Evolutionary conservation across 2,329 filamentous ascomycete genomes (phyloP), one percentile per base, ranked within the genome.

Genomic region (Phyllosticta citriasiana): DNA sequence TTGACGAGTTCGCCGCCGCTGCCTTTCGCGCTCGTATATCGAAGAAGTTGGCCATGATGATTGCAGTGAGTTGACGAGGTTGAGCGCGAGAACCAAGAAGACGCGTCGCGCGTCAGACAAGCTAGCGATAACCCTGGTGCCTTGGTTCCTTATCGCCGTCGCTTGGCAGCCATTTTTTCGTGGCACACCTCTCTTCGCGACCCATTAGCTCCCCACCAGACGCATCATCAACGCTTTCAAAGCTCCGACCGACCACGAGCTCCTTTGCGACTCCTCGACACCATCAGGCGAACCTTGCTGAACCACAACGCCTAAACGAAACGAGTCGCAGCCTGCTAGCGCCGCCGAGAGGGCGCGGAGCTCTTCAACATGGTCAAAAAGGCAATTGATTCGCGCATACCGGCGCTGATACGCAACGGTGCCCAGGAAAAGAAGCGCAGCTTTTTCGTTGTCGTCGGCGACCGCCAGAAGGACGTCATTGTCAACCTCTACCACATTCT

Each of bases 391-490:
- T 70, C 72, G 51, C 73, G 73, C 26, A 74, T 75, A 65, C 73
- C 72, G 61, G 73, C 73, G 58, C 64, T 75, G 66, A 75, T 75
- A 55, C 72, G 73, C 19, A 75, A 75, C 65, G 72, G 73, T 50
- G 73, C 71, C 35, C 73, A 74, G 75, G 91, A 97, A 75, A 97
- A 96, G 84, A 97, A 97, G 80, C 85, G 94, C 75, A 96, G 89
- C 78, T 97, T 99, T 80, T 95, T 99, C 76, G 90, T 99, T 62
- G 87, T 99, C 25, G 93, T 99, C 54, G 94, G 94, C 71, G 91
- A 99, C 75, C 85, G 86, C 62, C 86, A 91, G 67, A 99, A 99
- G 76, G 94, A 99, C 81, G 91, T 93, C 68, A 97, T 99, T 72
- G 92, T 97, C 66, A 86, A 97, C 72, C 82, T 92, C 63, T 92